phyloP scores from a whole-genome alignment of 495 filamentous ascomycete species.

The Xylaria flabelliformis region DNA sequence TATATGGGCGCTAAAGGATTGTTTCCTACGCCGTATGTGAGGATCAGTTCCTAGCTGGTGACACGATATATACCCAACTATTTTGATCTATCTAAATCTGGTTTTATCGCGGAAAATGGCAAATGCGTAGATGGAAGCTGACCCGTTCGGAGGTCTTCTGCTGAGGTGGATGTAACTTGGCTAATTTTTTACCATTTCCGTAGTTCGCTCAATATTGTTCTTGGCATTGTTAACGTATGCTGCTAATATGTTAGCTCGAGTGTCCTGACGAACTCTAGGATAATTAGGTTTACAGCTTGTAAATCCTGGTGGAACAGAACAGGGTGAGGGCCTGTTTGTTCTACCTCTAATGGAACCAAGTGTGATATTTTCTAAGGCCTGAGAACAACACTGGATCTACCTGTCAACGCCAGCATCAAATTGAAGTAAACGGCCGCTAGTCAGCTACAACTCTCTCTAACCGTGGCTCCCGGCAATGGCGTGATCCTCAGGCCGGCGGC shows the following conservation, averaged over 20 bases:
- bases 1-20: slow-evolving; percentile 78
- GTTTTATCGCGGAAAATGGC: background rate
- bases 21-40: slow-evolving; percentile 77
- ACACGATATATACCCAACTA: background rate
- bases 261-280: background rate
- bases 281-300: background rate
- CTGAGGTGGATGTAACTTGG: background rate
- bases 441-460: background rate
- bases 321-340: background rate
- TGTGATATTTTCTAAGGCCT: background rate
- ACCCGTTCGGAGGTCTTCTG: background rate
- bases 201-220: background rate
- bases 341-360: background rate
- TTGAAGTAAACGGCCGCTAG: background rate
- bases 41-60: slow-evolving; percentile 31
- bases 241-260: background rate
- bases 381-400: background rate
- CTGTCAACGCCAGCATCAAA: background rate
- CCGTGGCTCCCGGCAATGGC: slow-evolving; percentile 25
- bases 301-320: background rate
- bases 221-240: background rate
- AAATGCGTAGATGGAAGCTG: background rate
- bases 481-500: slow-evolving; percentile 27
- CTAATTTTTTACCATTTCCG: background rate
- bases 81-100: background rate